Evolutionary conservation across 371 early-diverging fungal genomes (phyloP), one percentile per base, ranked within the genome.

Genomic region (Aphelidium insulamus): DNA sequence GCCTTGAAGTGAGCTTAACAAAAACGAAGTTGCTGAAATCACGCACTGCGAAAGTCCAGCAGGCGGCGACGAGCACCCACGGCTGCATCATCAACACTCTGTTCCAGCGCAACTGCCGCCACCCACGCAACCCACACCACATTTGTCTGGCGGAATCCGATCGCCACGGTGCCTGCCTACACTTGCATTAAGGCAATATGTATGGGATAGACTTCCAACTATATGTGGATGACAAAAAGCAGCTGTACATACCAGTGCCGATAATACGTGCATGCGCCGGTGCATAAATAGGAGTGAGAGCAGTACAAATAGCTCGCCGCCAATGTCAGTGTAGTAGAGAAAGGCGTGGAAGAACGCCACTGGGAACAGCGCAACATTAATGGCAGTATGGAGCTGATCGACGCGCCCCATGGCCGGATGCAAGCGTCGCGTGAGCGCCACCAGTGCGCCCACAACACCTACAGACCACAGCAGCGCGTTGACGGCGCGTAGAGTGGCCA

Each of bases 241-340:
- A 10, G n/a, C 28, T 8, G 32, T 25, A 33, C 70, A 41, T 50
- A 70, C 66, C 39, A 63, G 16, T 4, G 68, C 77, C 20, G 77
- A 58, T 9, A 44, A 7, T 31, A 35, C 20, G 37, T 72, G 66
- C 5, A n/a, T n/a, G n/a, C 42, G 24, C 7, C 52, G 36, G 18
- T 56, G 45, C 33, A 66, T 50, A 11, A 69, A 52, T 21, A 66
- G 42, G 3, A 60, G 42, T 4, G 66, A 55, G 5, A 63, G 39
- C 20, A 91, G 48, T 2, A 91, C 76, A 29, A 77, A 71, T 10
- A 79, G 58, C 3, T 75, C 61, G 4, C 86, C 79, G 5, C 75
- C 79, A 0, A 77, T 52, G 48, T 94, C 95, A 1, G 91, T 94
- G 48, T 94, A 94, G 47, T 80, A 91, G 39, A 90, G 23, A 36